Percentiles rank a stretch among this genome's conserved stretches.
Evolutionary conservation across 2,329 filamentous ascomycete genomes (phyloP).

Genomic region (Pseudofabraea citricarpa): DNA sequence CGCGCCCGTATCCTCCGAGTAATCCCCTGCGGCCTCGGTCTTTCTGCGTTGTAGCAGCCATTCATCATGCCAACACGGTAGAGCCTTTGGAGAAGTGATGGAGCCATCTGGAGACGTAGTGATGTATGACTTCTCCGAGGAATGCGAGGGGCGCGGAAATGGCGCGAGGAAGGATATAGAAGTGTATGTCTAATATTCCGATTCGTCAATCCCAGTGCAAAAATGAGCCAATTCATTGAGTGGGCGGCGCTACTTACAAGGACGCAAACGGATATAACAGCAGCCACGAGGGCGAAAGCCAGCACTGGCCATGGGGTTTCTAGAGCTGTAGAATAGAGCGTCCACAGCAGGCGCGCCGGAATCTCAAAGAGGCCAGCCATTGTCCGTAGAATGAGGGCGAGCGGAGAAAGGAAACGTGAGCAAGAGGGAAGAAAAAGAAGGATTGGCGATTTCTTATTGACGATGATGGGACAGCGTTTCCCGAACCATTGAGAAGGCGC

Average conservation of each 20-base stretch:
- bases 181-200: conserved; percentile 57
- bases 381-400: no score
- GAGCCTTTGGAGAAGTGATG: conserved; percentile 44
- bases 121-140: conserved; percentile 80
- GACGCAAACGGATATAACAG: conserved; percentile 8
- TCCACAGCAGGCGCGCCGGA: conserved; percentile 2
- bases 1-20: conserved; percentile 39
- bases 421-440: no score
- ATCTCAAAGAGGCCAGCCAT: conserved; percentile 2
- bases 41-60: conserved; percentile 59
- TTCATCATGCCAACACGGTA: conserved; percentile 86
- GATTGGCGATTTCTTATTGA: no score
- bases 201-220: background rate
- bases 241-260: conserved; percentile 10
- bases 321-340: conserved; percentile 5
- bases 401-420: no score
- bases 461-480: no score
- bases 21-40: conserved; percentile 34
- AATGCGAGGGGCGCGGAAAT: conserved; percentile 66
- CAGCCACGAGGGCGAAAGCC: conserved; percentile 7
- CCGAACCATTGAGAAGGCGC: no score
- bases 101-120: conserved; percentile 66
- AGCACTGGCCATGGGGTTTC: conserved; percentile 13
- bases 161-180: conserved; percentile 74
- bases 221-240: background rate